Evolutionary conservation across 2,329 filamentous ascomycete species (phyloP), one percentile per base, ranked within the genome.

Genomic region (Calonectria leucothoes): DNA sequence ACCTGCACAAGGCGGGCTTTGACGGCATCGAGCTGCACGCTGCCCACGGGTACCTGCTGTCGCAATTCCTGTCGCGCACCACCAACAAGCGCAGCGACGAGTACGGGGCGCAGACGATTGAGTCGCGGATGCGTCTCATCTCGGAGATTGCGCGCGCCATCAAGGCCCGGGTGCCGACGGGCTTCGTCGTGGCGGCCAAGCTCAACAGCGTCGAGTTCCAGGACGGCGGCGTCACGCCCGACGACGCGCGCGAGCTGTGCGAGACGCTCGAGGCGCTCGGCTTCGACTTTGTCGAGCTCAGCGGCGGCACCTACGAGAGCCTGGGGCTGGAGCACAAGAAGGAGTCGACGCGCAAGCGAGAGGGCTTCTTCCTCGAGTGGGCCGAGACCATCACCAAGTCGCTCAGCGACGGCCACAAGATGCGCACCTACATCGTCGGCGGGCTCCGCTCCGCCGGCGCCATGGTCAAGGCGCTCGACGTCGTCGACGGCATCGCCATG

Each of bases 291-390:
- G 88, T 93, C 7, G 91, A 93, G 82, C 84, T 93, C 1, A 88
- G 85, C 1, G 91, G 91, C 27, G 91, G 91, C 1, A 92, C 90
- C 0, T 91, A 91, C 78, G 88, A 92, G 82, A 80, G 84, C 31
- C 79, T 89, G 3, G 88, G 86, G 0, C 87, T 91, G 74, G 77
- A 76, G 1, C 87, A 90, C 81, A 85, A 88, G 82, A 85, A 88
- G 72, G 90, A 91, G 61, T 88, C 85, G 31, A 92, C 89, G 4
- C 85, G 84, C 79, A 86, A 87, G 82, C 84, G 89, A 2, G 90
- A 91, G 79, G 87, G 88, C 0, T 92, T 91, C 85, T 92, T 92
- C 83, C 78, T 92, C 59, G 88, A 91, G 3, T 92, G 91, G 71
- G 90, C 90, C 0, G 86, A 91, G 76, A 78, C 83, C 71, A 87